phyloP scores from a whole-genome alignment of 805 yeast genomes.

The Myxozyma melibiosi region DNA sequence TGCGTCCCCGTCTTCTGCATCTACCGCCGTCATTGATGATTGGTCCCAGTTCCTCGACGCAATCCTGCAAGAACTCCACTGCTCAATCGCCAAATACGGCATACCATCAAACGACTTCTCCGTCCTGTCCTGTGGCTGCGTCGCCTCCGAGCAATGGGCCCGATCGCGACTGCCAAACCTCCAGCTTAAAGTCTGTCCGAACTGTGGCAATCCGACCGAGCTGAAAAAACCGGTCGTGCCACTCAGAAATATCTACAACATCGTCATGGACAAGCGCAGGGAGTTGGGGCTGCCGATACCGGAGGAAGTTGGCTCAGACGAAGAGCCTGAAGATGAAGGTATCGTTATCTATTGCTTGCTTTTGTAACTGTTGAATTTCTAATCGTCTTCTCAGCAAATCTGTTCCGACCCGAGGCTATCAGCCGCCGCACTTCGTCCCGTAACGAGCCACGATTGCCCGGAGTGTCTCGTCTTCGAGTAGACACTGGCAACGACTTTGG shows the following conservation, averaged over 20 bases:
- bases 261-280: slow-evolving; percentile 32
- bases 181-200: slow-evolving; percentile 31
- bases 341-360: not conserved
- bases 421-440: not conserved
- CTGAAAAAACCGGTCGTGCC: slow-evolving; percentile 30
- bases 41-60: slow-evolving; percentile 32
- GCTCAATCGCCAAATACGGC: slow-evolving; percentile 33
- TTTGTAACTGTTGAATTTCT: not conserved
- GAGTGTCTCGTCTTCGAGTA: slow-evolving; percentile 5
- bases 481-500: slow-evolving; percentile 9
- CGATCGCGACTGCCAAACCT: slow-evolving; percentile 29
- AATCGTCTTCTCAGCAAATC: not conserved
- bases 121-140: slow-evolving; percentile 32
- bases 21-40: slow-evolving; percentile 24
- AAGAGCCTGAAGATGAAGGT: slow-evolving; percentile 28
- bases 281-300: slow-evolving; percentile 31
- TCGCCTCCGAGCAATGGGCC: slow-evolving; percentile 34
- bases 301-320: slow-evolving; percentile 33
- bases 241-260: slow-evolving; percentile 24
- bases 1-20: slow-evolving; percentile 16
- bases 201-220: slow-evolving; percentile 32
- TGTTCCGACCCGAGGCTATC: not conserved
- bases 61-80: slow-evolving; percentile 26
- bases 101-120: slow-evolving; percentile 31
- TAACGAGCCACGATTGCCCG: slow-evolving; percentile 2